Percentiles rank a stretch among this genome's conserved stretches.
Evolutionary conservation across 2,329 filamentous ascomycete genomes (phyloP).

Genomic region (Sclerotinia minor): DNA sequence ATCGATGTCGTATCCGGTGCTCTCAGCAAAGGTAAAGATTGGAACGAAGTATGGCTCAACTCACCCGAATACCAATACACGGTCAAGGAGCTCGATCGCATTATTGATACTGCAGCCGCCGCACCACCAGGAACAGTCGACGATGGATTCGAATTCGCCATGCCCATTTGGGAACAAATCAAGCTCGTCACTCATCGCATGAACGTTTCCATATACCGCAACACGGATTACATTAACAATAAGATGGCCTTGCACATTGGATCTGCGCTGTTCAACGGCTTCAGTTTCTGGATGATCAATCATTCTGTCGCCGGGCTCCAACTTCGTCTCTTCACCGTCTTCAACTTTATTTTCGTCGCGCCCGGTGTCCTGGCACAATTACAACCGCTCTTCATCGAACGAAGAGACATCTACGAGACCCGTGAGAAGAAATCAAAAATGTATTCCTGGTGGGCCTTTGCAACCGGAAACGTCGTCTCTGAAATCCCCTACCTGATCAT

Average conservation of each 20-base stretch:
- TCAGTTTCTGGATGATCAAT: conserved; percentile 61
- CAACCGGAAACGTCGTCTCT: conserved; percentile 52
- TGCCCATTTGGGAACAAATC: conserved; percentile 50
- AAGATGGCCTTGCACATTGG: conserved; percentile 54
- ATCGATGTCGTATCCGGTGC: conserved; percentile 50
- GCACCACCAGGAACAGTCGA: conserved; percentile 41
- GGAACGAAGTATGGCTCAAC: conserved; percentile 66
- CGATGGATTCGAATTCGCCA: conserved; percentile 53
- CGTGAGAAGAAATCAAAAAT: conserved; percentile 62
- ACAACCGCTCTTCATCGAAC: conserved; percentile 58
- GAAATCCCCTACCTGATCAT: conserved; percentile 50
- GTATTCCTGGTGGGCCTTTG: conserved; percentile 61
- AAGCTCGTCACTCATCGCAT: conserved; percentile 37
- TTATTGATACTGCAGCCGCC: conserved; percentile 51
- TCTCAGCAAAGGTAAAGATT: conserved; percentile 58
- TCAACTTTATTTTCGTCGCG: conserved; percentile 64
- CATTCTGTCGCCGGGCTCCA: conserved; percentile 53
- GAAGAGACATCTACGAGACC: conserved; percentile 57
- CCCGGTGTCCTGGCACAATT: conserved; percentile 59
- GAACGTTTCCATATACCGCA: conserved; percentile 60
- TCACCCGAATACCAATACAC: conserved; percentile 57
- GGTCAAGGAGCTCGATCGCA: conserved; percentile 58
- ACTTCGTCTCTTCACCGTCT: conserved; percentile 58
- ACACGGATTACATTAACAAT: conserved; percentile 57
- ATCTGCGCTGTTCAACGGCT: conserved; percentile 59